Evolutionary conservation across 768 basidiomycete species (phyloP).

Genomic region (Suillus clintonianus): DNA sequence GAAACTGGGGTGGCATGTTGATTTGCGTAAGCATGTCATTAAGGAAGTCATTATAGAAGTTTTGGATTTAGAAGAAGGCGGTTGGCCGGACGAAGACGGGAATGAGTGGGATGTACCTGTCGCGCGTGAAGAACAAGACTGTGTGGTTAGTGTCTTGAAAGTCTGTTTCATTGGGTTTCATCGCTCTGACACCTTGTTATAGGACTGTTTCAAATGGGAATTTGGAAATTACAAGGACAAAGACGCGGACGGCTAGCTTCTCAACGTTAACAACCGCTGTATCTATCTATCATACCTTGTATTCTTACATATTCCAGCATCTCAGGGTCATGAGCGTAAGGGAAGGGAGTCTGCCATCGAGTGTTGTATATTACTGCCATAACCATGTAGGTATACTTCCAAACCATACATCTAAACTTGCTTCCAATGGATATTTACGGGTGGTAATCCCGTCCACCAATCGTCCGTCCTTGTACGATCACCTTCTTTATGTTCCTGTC

Average conservation of each 20-base stretch:
- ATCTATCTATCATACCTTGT: slow-evolving; percentile 4
- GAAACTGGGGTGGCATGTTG: slow-evolving; percentile 59
- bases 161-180: background rate
- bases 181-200: slow-evolving; percentile 5
- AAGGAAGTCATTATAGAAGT: slow-evolving; percentile 55
- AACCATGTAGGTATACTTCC: background rate
- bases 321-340: background rate
- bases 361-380: background rate
- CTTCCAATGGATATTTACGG: background rate
- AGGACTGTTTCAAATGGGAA: slow-evolving; percentile 84
- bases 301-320: background rate
- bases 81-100: slow-evolving; percentile 42
- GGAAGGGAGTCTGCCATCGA: background rate
- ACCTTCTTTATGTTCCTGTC: slow-evolving; percentile 81
- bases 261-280: background rate
- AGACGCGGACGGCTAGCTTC: background rate
- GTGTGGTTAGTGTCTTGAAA: slow-evolving; percentile 46
- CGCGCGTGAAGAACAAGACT: slow-evolving; percentile 63
- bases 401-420: background rate
- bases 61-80: slow-evolving; percentile 42
- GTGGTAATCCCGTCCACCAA: slow-evolving; percentile 64
- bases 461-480: slow-evolving; percentile 77
- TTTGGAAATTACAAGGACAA: slow-evolving; percentile 51
- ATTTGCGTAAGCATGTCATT: slow-evolving; percentile 58
- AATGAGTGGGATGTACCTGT: slow-evolving; percentile 51